These are phyloP conservation scores for Berkeleyomyces rouxiae DNA, from an alignment of 2,329 filamentous ascomycete genomes.

Conservation along the genomic window DNA sequence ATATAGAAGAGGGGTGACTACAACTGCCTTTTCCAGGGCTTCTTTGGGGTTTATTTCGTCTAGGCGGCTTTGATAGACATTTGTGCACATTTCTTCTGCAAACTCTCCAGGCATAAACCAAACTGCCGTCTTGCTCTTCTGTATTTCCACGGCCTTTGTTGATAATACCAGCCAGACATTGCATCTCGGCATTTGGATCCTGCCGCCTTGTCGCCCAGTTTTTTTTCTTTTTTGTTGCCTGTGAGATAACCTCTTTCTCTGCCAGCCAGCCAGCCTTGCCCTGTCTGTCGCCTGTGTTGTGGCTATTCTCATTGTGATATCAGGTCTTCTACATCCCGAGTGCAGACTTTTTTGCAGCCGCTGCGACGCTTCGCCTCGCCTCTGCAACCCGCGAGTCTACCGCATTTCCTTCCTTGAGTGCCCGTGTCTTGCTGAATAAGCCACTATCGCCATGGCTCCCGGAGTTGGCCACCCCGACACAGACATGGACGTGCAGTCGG, in stretches of 20 bases:
- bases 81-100: not conserved
- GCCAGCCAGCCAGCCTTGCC: not conserved
- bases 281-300: not conserved
- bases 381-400: not conserved
- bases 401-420: not conserved
- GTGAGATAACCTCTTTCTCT: not conserved
- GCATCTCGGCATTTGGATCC: not conserved
- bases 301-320: not conserved
- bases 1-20: not conserved
- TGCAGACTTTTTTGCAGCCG: not conserved
- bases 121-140: not conserved
- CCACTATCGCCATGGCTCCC: conserved; percentile 20
- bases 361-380: not conserved
- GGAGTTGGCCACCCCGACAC: conserved; percentile 22
- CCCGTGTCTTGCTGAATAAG: too few relatives aligned
- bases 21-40: not conserved
- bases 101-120: too few relatives aligned
- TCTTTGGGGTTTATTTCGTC: not conserved
- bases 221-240: conserved; percentile 11
- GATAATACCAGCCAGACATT: not conserved
- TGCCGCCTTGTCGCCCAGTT: conserved; percentile 6
- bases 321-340: too few relatives aligned
- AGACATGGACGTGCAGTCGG: conserved; percentile 18
- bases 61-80: not conserved
- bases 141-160: not conserved